These are phyloP conservation scores for Kodamaea kaohsiungensis DNA, from an alignment of 805 yeast genomes.

Conservation along the genomic window DNA sequence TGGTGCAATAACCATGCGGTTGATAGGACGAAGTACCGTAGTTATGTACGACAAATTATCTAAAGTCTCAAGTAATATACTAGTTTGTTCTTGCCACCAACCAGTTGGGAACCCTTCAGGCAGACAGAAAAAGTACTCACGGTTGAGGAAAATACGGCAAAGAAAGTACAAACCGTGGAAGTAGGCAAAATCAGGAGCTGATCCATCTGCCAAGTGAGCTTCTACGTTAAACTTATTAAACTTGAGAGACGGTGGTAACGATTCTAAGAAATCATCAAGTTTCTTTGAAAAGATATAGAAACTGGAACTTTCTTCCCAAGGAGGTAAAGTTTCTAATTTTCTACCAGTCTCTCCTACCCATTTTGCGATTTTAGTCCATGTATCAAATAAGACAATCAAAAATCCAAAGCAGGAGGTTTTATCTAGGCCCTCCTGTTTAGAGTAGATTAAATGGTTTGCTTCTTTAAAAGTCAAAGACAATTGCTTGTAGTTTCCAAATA, in stretches of 20 bases:
- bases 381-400: conserved; percentile 32
- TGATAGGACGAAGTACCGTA: conserved; percentile 18
- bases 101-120: conserved; percentile 30
- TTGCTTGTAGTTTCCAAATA: conserved; percentile 23
- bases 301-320: conserved; percentile 29
- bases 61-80: conserved; percentile 20
- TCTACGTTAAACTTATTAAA: conserved; percentile 26
- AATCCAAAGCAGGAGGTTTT: conserved; percentile 27
- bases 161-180: conserved; percentile 32
- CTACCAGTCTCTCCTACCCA: conserved; percentile 41
- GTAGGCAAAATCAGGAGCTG: conserved; percentile 36
- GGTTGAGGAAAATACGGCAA: conserved; percentile 33
- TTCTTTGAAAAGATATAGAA: conserved; percentile 25
- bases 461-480: conserved; percentile 17
- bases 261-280: conserved; percentile 21
- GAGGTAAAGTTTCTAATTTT: conserved; percentile 25
- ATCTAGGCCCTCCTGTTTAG: neutral
- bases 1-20: conserved; percentile 36
- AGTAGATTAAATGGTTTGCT: conserved; percentile 13
- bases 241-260: conserved; percentile 26
- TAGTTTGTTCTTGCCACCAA: conserved; percentile 28
- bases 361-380: conserved; percentile 39
- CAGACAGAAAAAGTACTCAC: conserved; percentile 36
- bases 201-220: conserved; percentile 27
- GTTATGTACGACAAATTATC: conserved; percentile 25